Conservation (phyloP, 2,329 filamentous ascomycete genomes). For the Juglanconis sp. region DNA sequence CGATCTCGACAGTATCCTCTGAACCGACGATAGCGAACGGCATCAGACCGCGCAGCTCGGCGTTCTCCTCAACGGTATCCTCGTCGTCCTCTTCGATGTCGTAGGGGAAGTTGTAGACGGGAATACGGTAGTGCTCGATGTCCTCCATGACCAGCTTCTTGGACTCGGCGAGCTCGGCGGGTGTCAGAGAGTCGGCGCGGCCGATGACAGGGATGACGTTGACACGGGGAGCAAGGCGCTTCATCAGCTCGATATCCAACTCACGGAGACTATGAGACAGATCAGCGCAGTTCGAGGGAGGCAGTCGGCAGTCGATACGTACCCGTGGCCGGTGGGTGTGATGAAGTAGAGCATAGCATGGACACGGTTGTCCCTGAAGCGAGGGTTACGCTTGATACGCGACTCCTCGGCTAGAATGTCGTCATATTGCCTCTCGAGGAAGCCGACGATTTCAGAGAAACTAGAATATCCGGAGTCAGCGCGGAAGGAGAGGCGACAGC, state of each 20-base stretch:
- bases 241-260: slow-evolving; percentile 99
- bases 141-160: slow-evolving; percentile 99
- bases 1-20: slow-evolving; percentile 91
- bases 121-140: slow-evolving; percentile 99
- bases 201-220: slow-evolving; percentile 99
- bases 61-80: slow-evolving; percentile 98
- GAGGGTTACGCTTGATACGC: slow-evolving; percentile 99
- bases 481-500: neutral
- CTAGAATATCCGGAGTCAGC: slow-evolving; percentile 40
- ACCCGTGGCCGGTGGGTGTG: slow-evolving; percentile 94
- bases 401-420: slow-evolving; percentile 99
- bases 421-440: slow-evolving; percentile 98
- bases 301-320: slow-evolving; percentile 32
- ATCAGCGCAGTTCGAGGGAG: neutral
- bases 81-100: slow-evolving; percentile 99
- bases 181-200: slow-evolving; percentile 95
- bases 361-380: slow-evolving; percentile 98
- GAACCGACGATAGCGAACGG: slow-evolving; percentile 98
- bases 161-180: slow-evolving; percentile 92
- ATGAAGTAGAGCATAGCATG: slow-evolving; percentile 99
- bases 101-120: slow-evolving; percentile 99
- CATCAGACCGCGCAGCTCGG: slow-evolving; percentile 95
- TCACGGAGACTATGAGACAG: slow-evolving; percentile 76
- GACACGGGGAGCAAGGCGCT: slow-evolving; percentile 93
- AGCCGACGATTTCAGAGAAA: slow-evolving; percentile 96